These are phyloP conservation scores for Auricularia sp. DNA, from an alignment of 768 basidiomycete species.

Conservation along the genomic window DNA sequence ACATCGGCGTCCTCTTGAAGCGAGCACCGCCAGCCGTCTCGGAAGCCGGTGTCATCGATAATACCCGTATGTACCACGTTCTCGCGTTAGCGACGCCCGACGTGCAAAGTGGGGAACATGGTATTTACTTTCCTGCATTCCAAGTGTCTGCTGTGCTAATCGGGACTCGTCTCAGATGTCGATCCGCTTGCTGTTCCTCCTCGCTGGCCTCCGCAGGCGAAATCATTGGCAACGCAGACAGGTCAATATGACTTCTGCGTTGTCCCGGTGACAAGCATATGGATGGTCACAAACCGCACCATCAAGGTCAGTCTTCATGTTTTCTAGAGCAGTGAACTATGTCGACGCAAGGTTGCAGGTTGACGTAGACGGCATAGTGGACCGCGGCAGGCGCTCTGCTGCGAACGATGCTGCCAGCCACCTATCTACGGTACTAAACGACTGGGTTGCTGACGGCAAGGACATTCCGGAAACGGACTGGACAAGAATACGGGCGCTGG, in stretches of 20 bases:
- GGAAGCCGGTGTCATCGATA: constrained; percentile 36
- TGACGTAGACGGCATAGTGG: constrained; percentile 59
- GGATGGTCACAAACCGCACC: constrained; percentile 56
- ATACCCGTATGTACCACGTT: constrained; percentile 51
- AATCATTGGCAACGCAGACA: constrained; percentile 36
- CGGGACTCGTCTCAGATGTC: constrained; percentile 35
- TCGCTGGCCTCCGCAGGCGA: constrained; percentile 59
- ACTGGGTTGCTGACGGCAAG: constrained; percentile 38
- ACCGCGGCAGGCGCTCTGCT: constrained; percentile 48
- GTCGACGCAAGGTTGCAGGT: constrained; percentile 33
- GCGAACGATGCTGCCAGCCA: constrained; percentile 48
- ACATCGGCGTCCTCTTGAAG: constrained; percentile 63
- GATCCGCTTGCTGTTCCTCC: constrained; percentile 55
- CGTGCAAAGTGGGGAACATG: constrained; percentile 45
- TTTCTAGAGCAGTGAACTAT: too few relatives aligned
- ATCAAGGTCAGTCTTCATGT: constrained; percentile 48
- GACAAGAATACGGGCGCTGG: constrained; percentile 70
- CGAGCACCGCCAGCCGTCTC: constrained; percentile 40
- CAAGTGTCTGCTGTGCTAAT: neutral
- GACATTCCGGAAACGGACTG: constrained; percentile 73
- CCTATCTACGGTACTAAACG: constrained; percentile 41
- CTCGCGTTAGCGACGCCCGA: constrained; percentile 60
- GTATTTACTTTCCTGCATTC: constrained; percentile 26
- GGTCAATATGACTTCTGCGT: constrained; percentile 56
- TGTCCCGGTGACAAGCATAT: constrained; percentile 64